Evolutionary conservation across 768 basidiomycete species (phyloP).

Genomic region (Lentinula detonsa): DNA sequence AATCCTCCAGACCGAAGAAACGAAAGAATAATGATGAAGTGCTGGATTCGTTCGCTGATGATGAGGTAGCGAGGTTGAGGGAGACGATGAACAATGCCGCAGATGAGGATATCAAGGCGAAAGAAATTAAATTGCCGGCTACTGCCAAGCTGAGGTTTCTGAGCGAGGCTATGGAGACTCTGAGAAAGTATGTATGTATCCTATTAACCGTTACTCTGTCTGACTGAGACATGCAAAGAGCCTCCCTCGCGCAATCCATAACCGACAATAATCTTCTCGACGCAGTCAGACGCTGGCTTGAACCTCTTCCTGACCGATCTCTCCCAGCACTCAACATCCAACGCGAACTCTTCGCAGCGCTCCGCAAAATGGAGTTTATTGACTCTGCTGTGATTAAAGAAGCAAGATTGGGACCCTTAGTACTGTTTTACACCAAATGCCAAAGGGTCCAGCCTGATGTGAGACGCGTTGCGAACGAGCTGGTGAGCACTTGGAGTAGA

Average conservation of each 20-base stretch:
- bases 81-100: constrained; percentile 86
- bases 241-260: constrained; percentile 84
- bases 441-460: constrained; percentile 83
- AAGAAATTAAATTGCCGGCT: constrained; percentile 76
- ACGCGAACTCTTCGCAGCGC: constrained; percentile 77
- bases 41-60: constrained; percentile 83
- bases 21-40: constrained; percentile 82
- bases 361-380: constrained; percentile 89
- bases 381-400: constrained; percentile 89
- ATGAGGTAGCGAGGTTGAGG: constrained; percentile 84
- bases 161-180: constrained; percentile 85
- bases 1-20: constrained; percentile 52
- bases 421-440: constrained; percentile 95
- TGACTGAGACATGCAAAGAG: constrained; percentile 33
- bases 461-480: constrained; percentile 72
- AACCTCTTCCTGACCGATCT: constrained; percentile 88
- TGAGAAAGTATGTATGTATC: constrained; percentile 74
- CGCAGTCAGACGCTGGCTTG: constrained; percentile 86
- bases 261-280: constrained; percentile 93
- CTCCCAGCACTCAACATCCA: constrained; percentile 96
- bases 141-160: constrained; percentile 78
- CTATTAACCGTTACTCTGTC: background rate
- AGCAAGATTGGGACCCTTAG: constrained; percentile 80
- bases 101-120: constrained; percentile 76
- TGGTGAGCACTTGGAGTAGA: constrained; percentile 82